A percentile compares a stretch with the other conserved stretches of the same genome.
Evolutionary conservation across 140 eudicot genomes (phyloP).

Genomic region (Oenanthe javanica): DNA sequence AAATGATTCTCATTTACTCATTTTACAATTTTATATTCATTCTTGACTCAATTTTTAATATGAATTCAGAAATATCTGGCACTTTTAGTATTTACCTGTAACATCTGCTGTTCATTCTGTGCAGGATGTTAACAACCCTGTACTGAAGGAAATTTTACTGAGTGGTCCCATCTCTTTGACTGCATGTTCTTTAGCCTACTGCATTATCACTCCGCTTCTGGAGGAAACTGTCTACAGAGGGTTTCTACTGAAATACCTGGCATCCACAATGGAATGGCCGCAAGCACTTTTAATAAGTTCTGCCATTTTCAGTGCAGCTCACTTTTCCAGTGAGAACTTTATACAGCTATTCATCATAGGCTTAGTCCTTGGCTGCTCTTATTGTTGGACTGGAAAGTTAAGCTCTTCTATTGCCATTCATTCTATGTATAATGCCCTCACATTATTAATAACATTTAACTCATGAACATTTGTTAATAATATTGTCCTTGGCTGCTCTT

Average conservation of each 20-base stretch:
- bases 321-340: conserved; percentile 64
- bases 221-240: conserved; percentile 91
- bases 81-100: background rate
- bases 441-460: conserved; percentile 31
- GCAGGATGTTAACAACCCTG: conserved; percentile 72
- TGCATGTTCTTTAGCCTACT: conserved; percentile 47
- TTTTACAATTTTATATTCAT: background rate
- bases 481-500: background rate
- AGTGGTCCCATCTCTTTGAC: conserved; percentile 45
- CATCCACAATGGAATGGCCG: conserved; percentile 67
- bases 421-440: conserved; percentile 75
- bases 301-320: conserved; percentile 65
- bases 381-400: conserved; percentile 83
- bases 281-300: conserved; percentile 65
- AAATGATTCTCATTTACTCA: background rate
- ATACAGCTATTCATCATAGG: conserved; percentile 65
- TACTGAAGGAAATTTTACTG: conserved; percentile 60
- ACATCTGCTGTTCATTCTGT: background rate
- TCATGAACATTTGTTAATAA: conserved; percentile 22
- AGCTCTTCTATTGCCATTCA: conserved; percentile 60
- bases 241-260: conserved; percentile 53
- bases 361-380: conserved; percentile 77
- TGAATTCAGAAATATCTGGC: background rate
- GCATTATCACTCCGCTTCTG: conserved; percentile 63
- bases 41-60: background rate